Base-by-base conservation (phyloP, 108 stramenopile genomes). In the Conticribra guillardii region DNA sequence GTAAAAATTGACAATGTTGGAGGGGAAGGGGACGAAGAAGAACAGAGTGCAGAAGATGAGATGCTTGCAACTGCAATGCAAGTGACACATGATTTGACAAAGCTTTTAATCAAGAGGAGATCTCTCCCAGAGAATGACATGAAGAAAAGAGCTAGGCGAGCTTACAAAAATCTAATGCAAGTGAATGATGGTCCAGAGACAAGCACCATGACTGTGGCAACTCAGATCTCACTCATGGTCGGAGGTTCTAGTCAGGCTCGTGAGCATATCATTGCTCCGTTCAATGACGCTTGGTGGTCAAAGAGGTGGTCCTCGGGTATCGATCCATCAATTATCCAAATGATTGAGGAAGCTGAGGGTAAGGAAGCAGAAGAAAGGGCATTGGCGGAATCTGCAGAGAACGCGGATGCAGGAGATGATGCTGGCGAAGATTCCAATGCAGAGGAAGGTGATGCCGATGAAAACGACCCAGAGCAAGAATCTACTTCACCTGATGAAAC, bases 111-210 rank as follows among this genome's bases (percentile, higher is more conserved):
- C 18, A 76, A 75, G 41, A 65, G 73, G 29, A 73, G 66, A 31
- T 50, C 33, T 44, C 72, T 76, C 33, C 81, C 81, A 9, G 65
- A 82, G 28, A 64, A 58, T 47, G 54, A 73, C 15, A 82, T 82
- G 81, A 82, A 82, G 51, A 82, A 79, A 57, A 27, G 81, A 64
- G 81, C 81, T 23, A 55, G 41, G 27, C 26, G 76, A 9, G 37
- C 48, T 1, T 82, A 82, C 48, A 32, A 77, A 14, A 71, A 71
- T 34, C 52, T 31, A 22, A 67, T 78, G 14, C 64, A 69, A 56
- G 56, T 60, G 17, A 64, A 62, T 51, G 61, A 73, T 28, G 81
- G 81, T 23, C 81, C 81, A 17, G 46, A 61, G 2, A 24, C 45
- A 8, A 65, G 48, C 18, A 82, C 81, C 9, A 46, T 79, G 60